Base-by-base conservation (phyloP, 495 filamentous ascomycete genomes). In the Penicillium diatomitis region DNA sequence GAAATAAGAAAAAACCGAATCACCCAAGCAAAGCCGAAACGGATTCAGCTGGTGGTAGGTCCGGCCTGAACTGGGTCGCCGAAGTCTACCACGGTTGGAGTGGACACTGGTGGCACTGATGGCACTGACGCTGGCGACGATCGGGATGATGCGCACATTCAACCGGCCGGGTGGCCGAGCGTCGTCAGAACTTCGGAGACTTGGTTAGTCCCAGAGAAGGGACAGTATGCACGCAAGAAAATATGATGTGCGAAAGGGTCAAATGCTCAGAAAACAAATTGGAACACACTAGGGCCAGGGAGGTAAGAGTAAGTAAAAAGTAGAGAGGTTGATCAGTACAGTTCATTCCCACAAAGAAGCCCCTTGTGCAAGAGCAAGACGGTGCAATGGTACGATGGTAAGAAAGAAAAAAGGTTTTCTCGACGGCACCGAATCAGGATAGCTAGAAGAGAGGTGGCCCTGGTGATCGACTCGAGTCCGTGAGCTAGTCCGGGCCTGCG, bases 91-190 rank as follows among this genome's bases (percentile, higher is more conserved):
- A 63, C 57, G 64, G 58, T 65, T 66, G 20, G 58, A n/a, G 56
- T 52, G 60, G 62, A 62, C 57, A 61, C 53, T 20, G 57, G 52
- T 59, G 55, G 55, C 56, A 61, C 57, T 20, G 55, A 50, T 42
- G 53, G 51, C 50, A 50, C 55, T 61, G 38, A 20, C n/a, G 41
- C 12, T 50, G 48, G 39, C 41, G 39, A 55, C 41, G 39, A 55
- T 52, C 44, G 45, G 53, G 60, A 60, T 66, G 65, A 68, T 68
- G 63, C 65, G 65, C 61, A 66, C 65, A 66, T 64, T 58, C 53
- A 37, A 41, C 37, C 44, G 44, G 44, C 44, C 44, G 44, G 37
- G 11, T 32, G 43, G 44, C 43, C 43, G 27, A 45, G 43, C 32
- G 33, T 20, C 20, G 20, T 20, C 20, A 20, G 20, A 20, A 20